These are phyloP conservation scores for Quercus dentata DNA, from an alignment of 306 rosid genomes.

Conservation along the genomic window DNA sequence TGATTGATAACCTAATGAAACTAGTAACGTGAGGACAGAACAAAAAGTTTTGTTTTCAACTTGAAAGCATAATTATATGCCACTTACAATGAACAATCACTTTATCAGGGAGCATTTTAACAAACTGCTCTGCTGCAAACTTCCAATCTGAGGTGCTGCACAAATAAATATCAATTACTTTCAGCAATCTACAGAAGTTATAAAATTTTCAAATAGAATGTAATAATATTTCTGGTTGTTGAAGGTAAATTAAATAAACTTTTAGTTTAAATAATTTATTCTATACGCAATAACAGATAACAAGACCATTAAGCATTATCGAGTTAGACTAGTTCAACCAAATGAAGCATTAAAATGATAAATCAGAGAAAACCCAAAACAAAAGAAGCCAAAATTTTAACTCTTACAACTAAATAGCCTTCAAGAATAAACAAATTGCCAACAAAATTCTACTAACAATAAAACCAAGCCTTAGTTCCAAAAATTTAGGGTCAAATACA, in stretches of 20 bases:
- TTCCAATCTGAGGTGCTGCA: constrained; percentile 89
- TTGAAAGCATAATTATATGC: background rate
- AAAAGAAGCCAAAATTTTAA: background rate
- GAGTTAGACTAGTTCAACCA: background rate
- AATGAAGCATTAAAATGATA: background rate
- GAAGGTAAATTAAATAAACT: background rate
- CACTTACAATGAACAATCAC: constrained; percentile 87
- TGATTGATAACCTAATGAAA: background rate
- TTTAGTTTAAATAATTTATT: background rate
- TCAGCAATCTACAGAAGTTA: background rate
- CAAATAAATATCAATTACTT: constrained; percentile 15
- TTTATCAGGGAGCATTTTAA: constrained; percentile 68
- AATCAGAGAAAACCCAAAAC: no score
- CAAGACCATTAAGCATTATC: background rate
- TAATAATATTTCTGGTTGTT: background rate
- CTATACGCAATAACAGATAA: background rate
- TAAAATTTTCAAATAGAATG: background rate
- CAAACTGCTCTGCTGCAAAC: constrained; percentile 86
- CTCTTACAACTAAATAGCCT: background rate
- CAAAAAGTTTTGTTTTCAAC: background rate
- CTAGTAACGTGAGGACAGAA: background rate
- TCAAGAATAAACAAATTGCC: no score
- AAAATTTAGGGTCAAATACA: no score
- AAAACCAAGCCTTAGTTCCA: no score
- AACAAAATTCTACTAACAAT: no score